Evolutionary conservation across 2,329 filamentous ascomycete genomes (phyloP).

Genomic region (Chrysoporthe austroafricana): DNA sequence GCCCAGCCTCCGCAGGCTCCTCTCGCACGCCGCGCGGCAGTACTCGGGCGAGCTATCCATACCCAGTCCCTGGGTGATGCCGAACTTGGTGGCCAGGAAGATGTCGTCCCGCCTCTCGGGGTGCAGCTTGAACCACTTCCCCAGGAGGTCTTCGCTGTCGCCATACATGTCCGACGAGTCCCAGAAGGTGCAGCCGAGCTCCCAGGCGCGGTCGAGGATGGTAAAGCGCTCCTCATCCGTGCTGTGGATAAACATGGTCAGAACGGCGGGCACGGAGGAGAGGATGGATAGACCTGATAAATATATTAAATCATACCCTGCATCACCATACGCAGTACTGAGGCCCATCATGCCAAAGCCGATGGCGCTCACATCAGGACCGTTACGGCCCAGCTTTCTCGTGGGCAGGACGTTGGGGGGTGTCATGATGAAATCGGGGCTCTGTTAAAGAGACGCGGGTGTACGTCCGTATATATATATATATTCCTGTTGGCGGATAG

Average conservation of each 20-base stretch:
- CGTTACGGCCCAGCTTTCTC: conserved; percentile 32
- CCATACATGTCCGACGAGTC: conserved; percentile 53
- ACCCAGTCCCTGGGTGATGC: conserved; percentile 32
- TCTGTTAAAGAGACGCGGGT: no score
- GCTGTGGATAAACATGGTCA: conserved; percentile 32
- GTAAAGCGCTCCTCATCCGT: conserved; percentile 54
- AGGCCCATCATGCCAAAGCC: conserved; percentile 37
- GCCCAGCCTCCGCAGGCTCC: conserved; percentile 50
- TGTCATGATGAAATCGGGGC: neutral
- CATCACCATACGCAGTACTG: conserved; percentile 30
- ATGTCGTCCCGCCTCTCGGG: conserved; percentile 52
- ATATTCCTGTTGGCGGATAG: neutral
- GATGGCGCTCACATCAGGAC: conserved; percentile 32
- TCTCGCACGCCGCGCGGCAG: conserved; percentile 34
- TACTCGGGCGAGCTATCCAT: conserved; percentile 38
- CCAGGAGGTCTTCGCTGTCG: conserved; percentile 53
- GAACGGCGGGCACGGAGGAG: no score
- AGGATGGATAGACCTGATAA: no score
- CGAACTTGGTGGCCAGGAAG: conserved; percentile 51
- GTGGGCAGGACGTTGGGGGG: conserved; percentile 19
- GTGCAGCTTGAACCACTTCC: conserved; percentile 55
- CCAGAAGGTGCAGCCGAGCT: conserved; percentile 56
- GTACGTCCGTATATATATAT: no score
- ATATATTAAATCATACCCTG: conserved; percentile 15
- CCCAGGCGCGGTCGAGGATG: conserved; percentile 55